Base-by-base conservation (phyloP, 192 early-diverging fungal genomes). In the Umbelopsis ramanniana region DNA sequence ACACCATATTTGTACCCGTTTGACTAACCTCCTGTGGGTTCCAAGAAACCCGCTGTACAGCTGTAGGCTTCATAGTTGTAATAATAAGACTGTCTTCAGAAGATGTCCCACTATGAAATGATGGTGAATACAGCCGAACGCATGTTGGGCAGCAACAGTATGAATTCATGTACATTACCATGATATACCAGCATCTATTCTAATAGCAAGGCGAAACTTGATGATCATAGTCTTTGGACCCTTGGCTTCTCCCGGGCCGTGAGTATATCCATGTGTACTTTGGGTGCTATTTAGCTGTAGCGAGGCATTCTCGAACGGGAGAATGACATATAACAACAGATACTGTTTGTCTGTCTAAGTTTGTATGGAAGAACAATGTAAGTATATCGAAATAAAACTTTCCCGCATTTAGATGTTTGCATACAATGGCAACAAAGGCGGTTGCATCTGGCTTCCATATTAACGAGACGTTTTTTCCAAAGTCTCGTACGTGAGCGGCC, bases 1-100 rank as follows among this genome's bases (percentile, higher is more conserved):
- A 57, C 47, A 76, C 47, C 38, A 76, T 76, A 35, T 76, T 76
- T 12, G 89, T 92, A 37, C 85, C 85, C 40, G 70, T 72, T 29
- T 84, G 67, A 72, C 87, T 89, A 14, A 88, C 85, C 43, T 91
- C 88, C 24, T 87, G 89, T 14, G 81, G 66, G 40, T 81, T 74
- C 92, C 92, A 93, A 2, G 90, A 87, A 29, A 95, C 85, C 26
- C 87, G 89, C 60, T 93, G 85, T 15, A 93, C 85, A 6, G 93
- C 90, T 38, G 91, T 86, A 15, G 90, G 88, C 17, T 81, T 83
- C 48, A 80, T 74, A 9, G 91, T 93, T 29, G 87, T 89, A 8
- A 95, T 78, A 8, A 95, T 79, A 45, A 93, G 73, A 72, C 89
- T 88, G 40, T 89, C 85, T n/a, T 86, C 77, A 11, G 90, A 72